Evolutionary conservation across 2,329 filamentous ascomycete species (phyloP).

Genomic region (Biscogniauxia mediterranea): DNA sequence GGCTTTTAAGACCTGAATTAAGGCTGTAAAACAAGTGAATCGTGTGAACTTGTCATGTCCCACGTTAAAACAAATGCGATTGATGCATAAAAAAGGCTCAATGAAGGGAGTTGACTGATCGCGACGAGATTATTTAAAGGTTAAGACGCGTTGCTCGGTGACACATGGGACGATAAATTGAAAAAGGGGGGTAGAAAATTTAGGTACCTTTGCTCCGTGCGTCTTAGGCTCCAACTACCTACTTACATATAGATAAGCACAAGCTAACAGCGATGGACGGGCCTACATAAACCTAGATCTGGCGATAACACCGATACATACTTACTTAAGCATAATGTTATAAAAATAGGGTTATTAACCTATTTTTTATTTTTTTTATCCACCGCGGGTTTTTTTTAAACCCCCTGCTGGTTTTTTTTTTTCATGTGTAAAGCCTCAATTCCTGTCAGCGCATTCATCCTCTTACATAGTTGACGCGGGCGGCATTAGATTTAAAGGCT

Average conservation of each 20-base stretch:
- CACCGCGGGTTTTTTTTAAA: no score
- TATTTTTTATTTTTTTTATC: no score
- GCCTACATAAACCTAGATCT: no score
- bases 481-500: constrained; percentile 7
- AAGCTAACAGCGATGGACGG: no score
- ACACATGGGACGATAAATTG: not conserved
- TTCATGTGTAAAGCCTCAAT: no score
- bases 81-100: not conserved
- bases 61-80: not conserved
- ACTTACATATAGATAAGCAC: no score
- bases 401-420: no score
- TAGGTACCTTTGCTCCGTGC: not conserved
- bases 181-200: not conserved
- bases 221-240: no score
- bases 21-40: not conserved
- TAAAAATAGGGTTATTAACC: no score
- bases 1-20: not conserved
- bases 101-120: not conserved
- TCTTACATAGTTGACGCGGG: not conserved
- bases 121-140: not conserved
- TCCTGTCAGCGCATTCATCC: no score
- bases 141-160: not conserved
- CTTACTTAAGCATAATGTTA: no score
- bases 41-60: not conserved
- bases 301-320: no score